phyloP scores from a whole-genome alignment of 2,329 filamentous ascomycete genomes.

The Emergomyces orientalis region DNA sequence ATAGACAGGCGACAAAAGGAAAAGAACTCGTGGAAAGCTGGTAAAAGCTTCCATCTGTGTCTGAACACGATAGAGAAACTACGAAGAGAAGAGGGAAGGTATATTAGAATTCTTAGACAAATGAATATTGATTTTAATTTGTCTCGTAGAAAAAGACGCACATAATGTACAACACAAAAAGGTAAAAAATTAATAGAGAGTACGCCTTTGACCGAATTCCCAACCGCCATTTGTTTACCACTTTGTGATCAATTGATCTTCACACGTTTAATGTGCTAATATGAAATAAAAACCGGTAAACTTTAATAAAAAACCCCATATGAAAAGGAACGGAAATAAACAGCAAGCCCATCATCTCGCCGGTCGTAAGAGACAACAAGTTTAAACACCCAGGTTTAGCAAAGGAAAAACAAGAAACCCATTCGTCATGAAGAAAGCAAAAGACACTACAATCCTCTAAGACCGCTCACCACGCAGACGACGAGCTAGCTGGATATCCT shows the following conservation, averaged over 20 bases:
- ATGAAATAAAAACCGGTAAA: slow-evolving; percentile 1
- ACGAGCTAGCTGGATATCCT: slow-evolving; percentile 94
- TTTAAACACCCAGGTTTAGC: background rate
- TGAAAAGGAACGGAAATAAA: background rate
- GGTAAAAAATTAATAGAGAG: background rate
- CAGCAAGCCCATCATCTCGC: slow-evolving; percentile 4
- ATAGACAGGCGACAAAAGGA: background rate
- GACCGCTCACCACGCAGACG: slow-evolving; percentile 90
- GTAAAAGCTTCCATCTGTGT: too few species aligned
- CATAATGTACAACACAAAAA: slow-evolving; percentile 13
- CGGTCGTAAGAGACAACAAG: slow-evolving; percentile 2
- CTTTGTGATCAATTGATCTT: background rate
- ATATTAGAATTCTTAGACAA: background rate
- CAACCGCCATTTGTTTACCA: slow-evolving; percentile 12
- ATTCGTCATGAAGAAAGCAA: slow-evolving; percentile 35
- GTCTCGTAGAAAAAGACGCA: background rate
- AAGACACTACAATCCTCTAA: slow-evolving; percentile 42
- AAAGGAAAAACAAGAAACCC: slow-evolving; percentile 26
- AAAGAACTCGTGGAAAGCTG: background rate
- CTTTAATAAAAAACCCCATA: background rate
- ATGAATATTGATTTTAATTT: background rate
- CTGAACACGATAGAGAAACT: background rate
- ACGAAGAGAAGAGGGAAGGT: too few species aligned
- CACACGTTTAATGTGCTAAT: slow-evolving; percentile 5
- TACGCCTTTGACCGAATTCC: slow-evolving; percentile 15